Conservation (phyloP, 148 eudicot genomes). For the Euryodendron excelsum region DNA sequence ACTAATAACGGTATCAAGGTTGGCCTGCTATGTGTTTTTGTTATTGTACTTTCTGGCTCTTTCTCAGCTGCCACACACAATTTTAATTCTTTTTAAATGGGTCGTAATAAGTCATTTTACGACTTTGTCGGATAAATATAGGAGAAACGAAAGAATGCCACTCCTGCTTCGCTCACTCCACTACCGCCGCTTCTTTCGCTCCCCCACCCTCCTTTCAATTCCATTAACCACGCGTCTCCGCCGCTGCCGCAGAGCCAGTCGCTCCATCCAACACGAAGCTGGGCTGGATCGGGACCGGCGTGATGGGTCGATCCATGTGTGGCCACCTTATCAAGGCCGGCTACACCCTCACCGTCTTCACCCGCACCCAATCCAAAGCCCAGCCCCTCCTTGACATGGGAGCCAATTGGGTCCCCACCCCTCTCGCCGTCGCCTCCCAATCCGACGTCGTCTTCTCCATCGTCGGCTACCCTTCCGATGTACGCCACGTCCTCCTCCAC, state of each 20-base stretch:
- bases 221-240: constrained; percentile 17
- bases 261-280: constrained; percentile 63
- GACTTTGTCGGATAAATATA: constrained; percentile 2
- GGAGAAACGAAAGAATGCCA: not conserved
- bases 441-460: constrained; percentile 97
- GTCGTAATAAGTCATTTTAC: no score
- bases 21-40: no score
- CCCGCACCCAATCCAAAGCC: constrained; percentile 85
- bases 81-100: no score
- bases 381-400: constrained; percentile 53
- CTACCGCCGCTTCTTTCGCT: constrained; percentile 18
- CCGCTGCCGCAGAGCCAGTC: constrained; percentile 39
- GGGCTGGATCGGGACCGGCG: constrained; percentile 98
- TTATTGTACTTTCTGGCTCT: no score
- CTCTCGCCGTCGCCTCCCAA: constrained; percentile 55
- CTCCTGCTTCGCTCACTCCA: constrained; percentile 18
- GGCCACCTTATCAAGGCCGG: constrained; percentile 84
- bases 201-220: constrained; percentile 16
- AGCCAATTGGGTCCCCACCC: constrained; percentile 63
- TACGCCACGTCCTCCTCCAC: constrained; percentile 66
- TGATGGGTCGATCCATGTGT: constrained; percentile 96
- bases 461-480: constrained; percentile 95
- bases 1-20: no score
- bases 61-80: no score
- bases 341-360: constrained; percentile 78